A percentile compares a stretch with the other conserved stretches of the same genome.
These are phyloP conservation scores for Mortierella sp. DNA, from an alignment of 371 early-diverging fungal genomes.

Conservation along the genomic window DNA sequence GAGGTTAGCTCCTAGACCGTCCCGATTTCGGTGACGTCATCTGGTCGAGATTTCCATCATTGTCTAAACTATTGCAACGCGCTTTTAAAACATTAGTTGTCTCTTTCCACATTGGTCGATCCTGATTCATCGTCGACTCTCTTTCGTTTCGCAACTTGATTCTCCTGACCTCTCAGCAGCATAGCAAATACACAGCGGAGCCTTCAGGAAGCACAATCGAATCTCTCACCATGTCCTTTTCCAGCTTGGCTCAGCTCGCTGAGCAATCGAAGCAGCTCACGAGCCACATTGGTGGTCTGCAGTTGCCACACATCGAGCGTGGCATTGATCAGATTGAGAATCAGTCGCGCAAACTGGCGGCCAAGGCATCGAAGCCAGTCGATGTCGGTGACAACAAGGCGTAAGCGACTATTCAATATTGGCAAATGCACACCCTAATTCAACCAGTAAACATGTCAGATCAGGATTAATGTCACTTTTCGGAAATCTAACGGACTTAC, in stretches of 20 bases:
- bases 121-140: neutral
- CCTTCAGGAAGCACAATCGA: neutral
- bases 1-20: no score
- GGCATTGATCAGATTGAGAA: conserved; percentile 83
- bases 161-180: neutral
- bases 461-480: neutral
- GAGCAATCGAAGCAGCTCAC: conserved; percentile 78
- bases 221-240: conserved; percentile 22
- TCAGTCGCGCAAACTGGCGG: conserved; percentile 77
- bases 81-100: neutral
- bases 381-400: conserved; percentile 63
- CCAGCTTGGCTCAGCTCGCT: conserved; percentile 66
- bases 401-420: conserved; percentile 37
- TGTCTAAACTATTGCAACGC: neutral
- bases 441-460: neutral
- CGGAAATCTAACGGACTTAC: neutral
- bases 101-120: neutral
- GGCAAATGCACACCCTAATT: neutral
- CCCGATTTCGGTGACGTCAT: no score
- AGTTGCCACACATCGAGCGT: conserved; percentile 76
- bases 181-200: neutral
- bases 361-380: conserved; percentile 62
- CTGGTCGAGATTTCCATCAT: no score
- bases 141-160: neutral
- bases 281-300: conserved; percentile 69